Percentiles rank a stretch among this genome's conserved stretches.
phyloP scores from a whole-genome alignment of 164 flowering plant genomes.

The Euptelea pleiosperma region DNA sequence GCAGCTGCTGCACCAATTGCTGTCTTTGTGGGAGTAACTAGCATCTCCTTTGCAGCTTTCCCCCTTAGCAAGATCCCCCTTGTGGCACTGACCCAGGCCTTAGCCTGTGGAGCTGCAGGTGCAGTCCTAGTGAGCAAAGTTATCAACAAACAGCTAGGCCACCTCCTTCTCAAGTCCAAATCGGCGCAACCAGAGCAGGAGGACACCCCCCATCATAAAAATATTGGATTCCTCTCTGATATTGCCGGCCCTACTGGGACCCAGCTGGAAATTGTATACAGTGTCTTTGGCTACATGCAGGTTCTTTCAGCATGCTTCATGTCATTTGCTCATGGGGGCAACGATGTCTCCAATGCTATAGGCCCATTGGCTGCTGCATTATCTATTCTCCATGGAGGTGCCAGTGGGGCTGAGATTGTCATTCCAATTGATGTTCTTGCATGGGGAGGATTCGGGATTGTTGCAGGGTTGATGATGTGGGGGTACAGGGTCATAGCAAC shows the following conservation, averaged over 20 bases:
- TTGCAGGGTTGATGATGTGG: constrained; percentile 93
- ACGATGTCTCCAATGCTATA: constrained; percentile 96
- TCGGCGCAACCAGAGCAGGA: constrained; percentile 33
- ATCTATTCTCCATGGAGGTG: constrained; percentile 77
- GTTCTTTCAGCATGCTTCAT: constrained; percentile 97
- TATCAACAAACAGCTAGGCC: constrained; percentile 79
- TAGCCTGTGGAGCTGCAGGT: constrained; percentile 63
- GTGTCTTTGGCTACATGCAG: constrained; percentile 98
- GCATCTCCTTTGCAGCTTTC: constrained; percentile 71
- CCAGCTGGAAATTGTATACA: constrained; percentile 85
- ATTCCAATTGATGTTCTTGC: constrained; percentile 92
- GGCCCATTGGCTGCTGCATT: constrained; percentile 96
- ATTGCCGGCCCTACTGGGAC: constrained; percentile 93
- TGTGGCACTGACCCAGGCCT: constrained; percentile 59
- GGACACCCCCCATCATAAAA: constrained; percentile 23
- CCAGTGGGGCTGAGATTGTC: constrained; percentile 61
- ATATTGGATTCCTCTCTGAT: constrained; percentile 69
- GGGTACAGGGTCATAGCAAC: constrained; percentile 96
- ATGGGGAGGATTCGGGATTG: constrained; percentile 99
- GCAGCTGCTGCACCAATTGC: constrained; percentile 95
- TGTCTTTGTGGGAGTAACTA: constrained; percentile 77
- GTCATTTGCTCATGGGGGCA: constrained; percentile 99
- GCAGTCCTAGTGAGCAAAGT: constrained; percentile 58
- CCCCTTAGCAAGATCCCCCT: constrained; percentile 65
- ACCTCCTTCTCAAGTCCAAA: constrained; percentile 52